These are phyloP conservation scores for Kodamaea sp. DNA, from an alignment of 1,139 yeast species.

Conservation along the genomic window DNA sequence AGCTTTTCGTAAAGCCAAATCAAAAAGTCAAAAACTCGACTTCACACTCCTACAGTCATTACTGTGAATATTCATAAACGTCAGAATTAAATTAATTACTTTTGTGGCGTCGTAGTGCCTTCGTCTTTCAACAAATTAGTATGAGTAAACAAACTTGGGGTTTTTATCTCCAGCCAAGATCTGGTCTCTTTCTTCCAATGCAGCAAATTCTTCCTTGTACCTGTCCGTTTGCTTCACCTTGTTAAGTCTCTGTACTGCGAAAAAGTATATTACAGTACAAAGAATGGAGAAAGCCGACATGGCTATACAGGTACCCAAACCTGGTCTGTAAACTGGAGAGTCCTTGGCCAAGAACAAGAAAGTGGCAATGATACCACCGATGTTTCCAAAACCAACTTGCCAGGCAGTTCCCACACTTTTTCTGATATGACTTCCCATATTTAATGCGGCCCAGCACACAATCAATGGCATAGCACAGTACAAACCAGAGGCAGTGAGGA, in stretches of 20 bases:
- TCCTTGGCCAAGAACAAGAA: slow-evolving; percentile 58
- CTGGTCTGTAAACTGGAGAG: slow-evolving; percentile 60
- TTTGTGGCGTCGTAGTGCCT: too few relatives aligned
- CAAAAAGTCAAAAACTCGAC: too few relatives aligned
- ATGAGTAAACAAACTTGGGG: slow-evolving; percentile 54
- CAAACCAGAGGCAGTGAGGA: slow-evolving; percentile 64
- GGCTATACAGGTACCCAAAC: slow-evolving; percentile 56
- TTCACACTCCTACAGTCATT: too few relatives aligned
- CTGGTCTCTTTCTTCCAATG: slow-evolving; percentile 48
- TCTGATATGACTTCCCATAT: slow-evolving; percentile 69
- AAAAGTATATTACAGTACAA: slow-evolving; percentile 44
- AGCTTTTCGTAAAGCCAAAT: too few relatives aligned
- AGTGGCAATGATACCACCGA: slow-evolving; percentile 78
- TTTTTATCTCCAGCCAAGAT: slow-evolving; percentile 63
- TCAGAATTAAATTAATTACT: too few relatives aligned
- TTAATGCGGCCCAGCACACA: slow-evolving; percentile 71
- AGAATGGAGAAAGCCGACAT: slow-evolving; percentile 53
- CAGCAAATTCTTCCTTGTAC: slow-evolving; percentile 45
- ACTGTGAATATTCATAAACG: too few relatives aligned
- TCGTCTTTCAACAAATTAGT: slow-evolving; percentile 16
- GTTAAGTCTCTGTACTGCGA: slow-evolving; percentile 41
- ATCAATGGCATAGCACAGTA: slow-evolving; percentile 75
- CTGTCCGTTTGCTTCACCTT: slow-evolving; percentile 37
- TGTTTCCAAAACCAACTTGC: slow-evolving; percentile 80
- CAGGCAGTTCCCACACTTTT: slow-evolving; percentile 74